phyloP scores from a whole-genome alignment of 1,139 yeast genomes.

The Zygosaccharomyces sapae region DNA sequence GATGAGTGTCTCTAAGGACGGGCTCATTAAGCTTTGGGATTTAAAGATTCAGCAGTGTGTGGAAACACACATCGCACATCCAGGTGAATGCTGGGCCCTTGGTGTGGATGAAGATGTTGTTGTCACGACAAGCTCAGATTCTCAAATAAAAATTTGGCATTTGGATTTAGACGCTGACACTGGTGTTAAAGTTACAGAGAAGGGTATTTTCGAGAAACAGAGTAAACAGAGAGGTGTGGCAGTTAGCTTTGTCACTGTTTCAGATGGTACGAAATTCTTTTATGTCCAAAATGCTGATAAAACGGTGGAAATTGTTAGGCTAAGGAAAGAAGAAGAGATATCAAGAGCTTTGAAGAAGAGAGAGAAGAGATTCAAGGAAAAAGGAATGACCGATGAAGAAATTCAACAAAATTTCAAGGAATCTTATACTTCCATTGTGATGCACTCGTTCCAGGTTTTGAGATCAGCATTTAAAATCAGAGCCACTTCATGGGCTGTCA shows the following conservation, averaged over 20 bases:
- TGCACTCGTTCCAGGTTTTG: conserved; percentile 60
- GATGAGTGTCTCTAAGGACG: conserved; percentile 79
- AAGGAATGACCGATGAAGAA: conserved; percentile 62
- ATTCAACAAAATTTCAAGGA: conserved; percentile 49
- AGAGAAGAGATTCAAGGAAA: conserved; percentile 71
- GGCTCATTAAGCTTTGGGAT: conserved; percentile 90
- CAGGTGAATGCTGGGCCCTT: conserved; percentile 89
- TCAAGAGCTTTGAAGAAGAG: conserved; percentile 74
- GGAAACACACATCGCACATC: conserved; percentile 91
- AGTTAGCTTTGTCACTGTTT: conserved; percentile 48
- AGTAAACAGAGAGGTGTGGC: conserved; percentile 72
- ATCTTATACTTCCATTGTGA: conserved; percentile 54
- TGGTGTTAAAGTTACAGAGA: conserved; percentile 48
- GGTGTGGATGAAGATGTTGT: conserved; percentile 46
- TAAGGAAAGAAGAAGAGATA: conserved; percentile 72
- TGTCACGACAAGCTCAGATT: conserved; percentile 74
- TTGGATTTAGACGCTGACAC: conserved; percentile 55
- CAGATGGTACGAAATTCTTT: conserved; percentile 48
- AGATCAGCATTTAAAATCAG: conserved; percentile 56
- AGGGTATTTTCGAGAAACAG: conserved; percentile 70
- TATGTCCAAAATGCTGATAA: conserved; percentile 75
- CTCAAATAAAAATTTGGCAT: conserved; percentile 80
- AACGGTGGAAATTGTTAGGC: conserved; percentile 74
- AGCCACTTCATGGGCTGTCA: conserved; percentile 51
- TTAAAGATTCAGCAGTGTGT: conserved; percentile 81